A percentile compares a stretch with the other conserved stretches of the same genome.
Evolutionary conservation across 176 grass and related monocot species (phyloP).

Genomic region (Avena atlantica): DNA sequence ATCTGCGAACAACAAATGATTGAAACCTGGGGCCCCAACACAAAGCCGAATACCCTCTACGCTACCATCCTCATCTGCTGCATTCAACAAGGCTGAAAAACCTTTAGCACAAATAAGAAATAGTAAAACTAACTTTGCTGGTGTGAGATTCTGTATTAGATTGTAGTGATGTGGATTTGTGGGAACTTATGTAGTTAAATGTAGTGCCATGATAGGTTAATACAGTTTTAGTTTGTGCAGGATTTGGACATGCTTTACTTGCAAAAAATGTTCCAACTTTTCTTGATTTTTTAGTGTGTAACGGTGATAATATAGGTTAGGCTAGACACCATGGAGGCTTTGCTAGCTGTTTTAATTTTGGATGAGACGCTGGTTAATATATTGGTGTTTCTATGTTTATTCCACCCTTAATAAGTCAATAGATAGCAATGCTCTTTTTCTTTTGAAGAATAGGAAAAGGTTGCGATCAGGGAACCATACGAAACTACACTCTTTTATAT

Average conservation of each 20-base stretch:
- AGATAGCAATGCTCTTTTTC: neutral
- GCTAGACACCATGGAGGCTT: neutral
- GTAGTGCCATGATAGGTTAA: neutral
- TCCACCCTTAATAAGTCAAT: neutral
- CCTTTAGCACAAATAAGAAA: no score
- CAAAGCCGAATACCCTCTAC: no score
- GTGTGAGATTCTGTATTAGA: neutral
- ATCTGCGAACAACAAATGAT: no score
- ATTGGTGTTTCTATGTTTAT: constrained; percentile 10
- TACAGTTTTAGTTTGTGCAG: neutral
- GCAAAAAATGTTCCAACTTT: neutral
- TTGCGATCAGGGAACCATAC: neutral
- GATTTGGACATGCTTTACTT: neutral
- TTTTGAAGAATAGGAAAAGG: neutral
- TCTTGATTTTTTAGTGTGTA: constrained; percentile 8
- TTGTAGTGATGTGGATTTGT: neutral
- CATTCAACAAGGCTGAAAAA: no score
- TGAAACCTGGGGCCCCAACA: no score
- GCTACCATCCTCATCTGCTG: no score
- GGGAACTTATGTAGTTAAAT: neutral
- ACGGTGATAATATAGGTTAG: neutral
- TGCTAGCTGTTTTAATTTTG: neutral
- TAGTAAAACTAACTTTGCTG: neutral
- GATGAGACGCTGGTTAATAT: neutral
- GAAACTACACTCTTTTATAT: neutral